These are phyloP conservation scores for Asterochloris sp. DNA, from an alignment of 139 green algal species.

Conservation along the genomic window DNA sequence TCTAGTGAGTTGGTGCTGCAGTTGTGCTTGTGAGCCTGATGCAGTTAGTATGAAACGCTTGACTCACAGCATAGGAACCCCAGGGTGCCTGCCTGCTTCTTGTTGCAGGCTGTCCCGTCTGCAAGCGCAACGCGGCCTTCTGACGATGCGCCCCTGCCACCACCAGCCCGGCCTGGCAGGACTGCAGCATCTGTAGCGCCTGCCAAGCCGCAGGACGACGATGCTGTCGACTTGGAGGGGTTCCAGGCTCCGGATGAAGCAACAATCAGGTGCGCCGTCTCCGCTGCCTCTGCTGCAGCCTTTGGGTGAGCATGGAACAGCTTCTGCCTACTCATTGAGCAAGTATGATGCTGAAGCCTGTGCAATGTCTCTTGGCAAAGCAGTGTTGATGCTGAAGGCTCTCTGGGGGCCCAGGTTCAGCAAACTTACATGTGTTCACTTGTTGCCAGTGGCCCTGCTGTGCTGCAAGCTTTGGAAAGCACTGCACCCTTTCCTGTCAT, in stretches of 20 bases:
- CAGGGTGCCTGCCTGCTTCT: too few relatives aligned
- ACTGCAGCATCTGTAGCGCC: not conserved
- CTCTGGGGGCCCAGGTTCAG: too few relatives aligned
- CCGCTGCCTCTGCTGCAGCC: not conserved
- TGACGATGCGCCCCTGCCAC: slow-evolving; percentile 35
- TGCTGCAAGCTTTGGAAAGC: too few relatives aligned
- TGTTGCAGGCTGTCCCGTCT: not conserved
- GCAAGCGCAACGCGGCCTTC: not conserved
- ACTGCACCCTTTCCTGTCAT: too few relatives aligned
- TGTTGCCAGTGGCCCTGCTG: too few relatives aligned
- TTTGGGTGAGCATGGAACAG: not conserved
- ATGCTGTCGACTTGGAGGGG: slow-evolving; percentile 37
- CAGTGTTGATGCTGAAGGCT: too few relatives aligned
- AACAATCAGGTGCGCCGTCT: slow-evolving; percentile 46
- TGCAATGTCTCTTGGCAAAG: not conserved
- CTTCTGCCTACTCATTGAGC: not conserved
- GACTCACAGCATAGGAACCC: too few relatives aligned
- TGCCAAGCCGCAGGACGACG: not conserved
- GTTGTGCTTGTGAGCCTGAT: not conserved
- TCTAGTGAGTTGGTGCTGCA: not conserved
- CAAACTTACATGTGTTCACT: too few relatives aligned
- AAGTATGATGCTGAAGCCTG: not conserved
- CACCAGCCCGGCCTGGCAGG: slow-evolving; percentile 21
- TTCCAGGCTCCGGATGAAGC: slow-evolving; percentile 52
- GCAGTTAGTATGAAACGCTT: too few relatives aligned